Percentiles rank a stretch among this genome's conserved stretches.
Evolutionary conservation across 2,329 filamentous ascomycete species (phyloP).

Genomic region (Aspergillus quadricinctus): DNA sequence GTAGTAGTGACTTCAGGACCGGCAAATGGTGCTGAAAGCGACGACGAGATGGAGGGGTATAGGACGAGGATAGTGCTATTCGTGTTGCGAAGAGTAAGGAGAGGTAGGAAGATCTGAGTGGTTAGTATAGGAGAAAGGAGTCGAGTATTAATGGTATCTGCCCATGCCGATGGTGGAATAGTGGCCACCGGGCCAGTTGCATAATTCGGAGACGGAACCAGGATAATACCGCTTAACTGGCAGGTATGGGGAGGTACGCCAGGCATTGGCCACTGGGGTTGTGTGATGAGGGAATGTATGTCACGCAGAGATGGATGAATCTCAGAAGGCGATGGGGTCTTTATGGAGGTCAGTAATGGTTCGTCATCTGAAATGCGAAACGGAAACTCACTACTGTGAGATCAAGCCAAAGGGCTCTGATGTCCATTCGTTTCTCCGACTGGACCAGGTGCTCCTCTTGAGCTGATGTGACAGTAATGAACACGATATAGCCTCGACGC

Average conservation of each 20-base stretch:
- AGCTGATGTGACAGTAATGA: constrained; percentile 76
- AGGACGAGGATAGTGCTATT: constrained; percentile 44
- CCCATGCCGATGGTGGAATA: constrained; percentile 76
- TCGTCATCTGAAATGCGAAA: background rate
- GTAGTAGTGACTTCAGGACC: constrained; percentile 82
- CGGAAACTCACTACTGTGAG: constrained; percentile 50
- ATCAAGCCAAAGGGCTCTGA: constrained; percentile 77
- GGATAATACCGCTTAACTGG: constrained; percentile 71
- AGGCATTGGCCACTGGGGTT: constrained; percentile 70
- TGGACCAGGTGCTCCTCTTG: constrained; percentile 81
- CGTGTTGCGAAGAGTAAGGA: constrained; percentile 60
- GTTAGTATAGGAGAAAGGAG: constrained; percentile 84
- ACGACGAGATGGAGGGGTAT: constrained; percentile 45
- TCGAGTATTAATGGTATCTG: constrained; percentile 87
- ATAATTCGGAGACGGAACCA: constrained; percentile 76
- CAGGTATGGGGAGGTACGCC: constrained; percentile 72
- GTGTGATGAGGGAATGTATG: constrained; percentile 68
- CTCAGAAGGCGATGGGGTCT: constrained; percentile 53
- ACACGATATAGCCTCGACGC: constrained; percentile 87
- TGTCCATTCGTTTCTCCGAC: constrained; percentile 71
- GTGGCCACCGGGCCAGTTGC: constrained; percentile 80
- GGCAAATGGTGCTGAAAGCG: constrained; percentile 41
- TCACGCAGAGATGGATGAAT: constrained; percentile 63
- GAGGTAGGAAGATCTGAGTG: constrained; percentile 81
- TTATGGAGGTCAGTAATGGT: constrained; percentile 12